phyloP scores from a whole-genome alignment of 495 filamentous ascomycete genomes.

The Poronia punctata region DNA sequence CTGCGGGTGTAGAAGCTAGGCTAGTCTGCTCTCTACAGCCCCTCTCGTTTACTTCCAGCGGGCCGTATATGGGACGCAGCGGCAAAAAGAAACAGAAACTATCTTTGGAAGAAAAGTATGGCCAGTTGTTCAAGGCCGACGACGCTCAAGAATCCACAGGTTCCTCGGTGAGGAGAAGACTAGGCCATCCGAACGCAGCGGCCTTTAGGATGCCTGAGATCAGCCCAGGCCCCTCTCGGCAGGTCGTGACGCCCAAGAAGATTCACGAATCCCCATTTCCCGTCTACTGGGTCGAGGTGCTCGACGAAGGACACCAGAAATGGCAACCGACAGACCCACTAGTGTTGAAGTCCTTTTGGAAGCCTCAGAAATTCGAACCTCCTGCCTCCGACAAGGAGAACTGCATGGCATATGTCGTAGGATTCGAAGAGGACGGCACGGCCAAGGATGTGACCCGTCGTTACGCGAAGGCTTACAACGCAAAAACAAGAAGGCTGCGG shows the following conservation, averaged over 20 bases:
- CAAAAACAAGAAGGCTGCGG: constrained; percentile 72
- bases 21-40: constrained; percentile 89
- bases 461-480: constrained; percentile 75
- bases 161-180: constrained; percentile 23
- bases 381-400: constrained; percentile 67
- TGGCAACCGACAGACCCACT: constrained; percentile 87
- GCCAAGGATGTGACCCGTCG: constrained; percentile 76
- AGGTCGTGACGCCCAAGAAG: constrained; percentile 24
- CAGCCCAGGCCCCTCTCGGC: constrained; percentile 16
- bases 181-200: constrained; percentile 38
- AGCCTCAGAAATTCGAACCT: constrained; percentile 67
- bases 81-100: constrained; percentile 21
- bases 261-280: constrained; percentile 65
- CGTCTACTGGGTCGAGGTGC: constrained; percentile 89
- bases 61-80: constrained; percentile 42
- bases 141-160: constrained; percentile 14
- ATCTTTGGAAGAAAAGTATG: constrained; percentile 21
- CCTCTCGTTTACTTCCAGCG: constrained; percentile 60
- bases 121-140: constrained; percentile 28
- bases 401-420: constrained; percentile 73
- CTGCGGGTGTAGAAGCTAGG: constrained; percentile 70
- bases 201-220: constrained; percentile 29
- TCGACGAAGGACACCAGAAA: constrained; percentile 75
- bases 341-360: constrained; percentile 68
- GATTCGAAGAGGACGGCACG: constrained; percentile 67